Evolutionary conservation across 139 green algal species (phyloP).

Genomic region (Chlamydomonas incerta): DNA sequence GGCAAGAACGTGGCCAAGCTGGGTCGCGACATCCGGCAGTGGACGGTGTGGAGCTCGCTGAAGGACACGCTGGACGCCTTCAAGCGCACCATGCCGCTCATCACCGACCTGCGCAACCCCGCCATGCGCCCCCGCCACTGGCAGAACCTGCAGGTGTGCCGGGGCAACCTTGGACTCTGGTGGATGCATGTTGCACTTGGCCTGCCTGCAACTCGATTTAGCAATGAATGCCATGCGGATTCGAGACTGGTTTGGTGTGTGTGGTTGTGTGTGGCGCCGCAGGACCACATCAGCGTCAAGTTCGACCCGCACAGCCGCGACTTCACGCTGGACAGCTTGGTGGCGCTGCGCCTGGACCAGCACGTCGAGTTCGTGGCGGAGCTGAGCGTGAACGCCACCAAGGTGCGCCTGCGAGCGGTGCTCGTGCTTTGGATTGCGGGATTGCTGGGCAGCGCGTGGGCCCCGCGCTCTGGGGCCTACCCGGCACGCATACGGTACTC

Average conservation of each 20-base stretch:
- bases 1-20: slow-evolving; percentile 80
- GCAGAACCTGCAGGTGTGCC: slow-evolving; percentile 86
- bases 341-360: slow-evolving; percentile 79
- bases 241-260: no score
- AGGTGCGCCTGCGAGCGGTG: no score
- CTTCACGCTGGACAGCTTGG: slow-evolving; percentile 87
- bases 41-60: slow-evolving; percentile 77
- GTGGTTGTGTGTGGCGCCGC: not conserved
- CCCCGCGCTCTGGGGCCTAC: no score
- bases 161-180: no score
- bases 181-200: no score
- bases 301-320: slow-evolving; percentile 76
- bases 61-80: slow-evolving; percentile 88
- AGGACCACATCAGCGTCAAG: slow-evolving; percentile 46
- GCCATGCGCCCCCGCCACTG: slow-evolving; percentile 88
- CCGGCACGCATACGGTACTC: no score
- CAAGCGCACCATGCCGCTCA: slow-evolving; percentile 92
- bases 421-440: no score
- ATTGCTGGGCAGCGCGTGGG: no score
- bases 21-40: slow-evolving; percentile 84
- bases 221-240: no score
- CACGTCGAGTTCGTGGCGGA: slow-evolving; percentile 87
- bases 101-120: slow-evolving; percentile 88
- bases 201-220: no score
- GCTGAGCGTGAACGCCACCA: slow-evolving; percentile 81